phyloP scores from a whole-genome alignment of 2,329 filamentous ascomycete species.

The Aspergillus tanneri region DNA sequence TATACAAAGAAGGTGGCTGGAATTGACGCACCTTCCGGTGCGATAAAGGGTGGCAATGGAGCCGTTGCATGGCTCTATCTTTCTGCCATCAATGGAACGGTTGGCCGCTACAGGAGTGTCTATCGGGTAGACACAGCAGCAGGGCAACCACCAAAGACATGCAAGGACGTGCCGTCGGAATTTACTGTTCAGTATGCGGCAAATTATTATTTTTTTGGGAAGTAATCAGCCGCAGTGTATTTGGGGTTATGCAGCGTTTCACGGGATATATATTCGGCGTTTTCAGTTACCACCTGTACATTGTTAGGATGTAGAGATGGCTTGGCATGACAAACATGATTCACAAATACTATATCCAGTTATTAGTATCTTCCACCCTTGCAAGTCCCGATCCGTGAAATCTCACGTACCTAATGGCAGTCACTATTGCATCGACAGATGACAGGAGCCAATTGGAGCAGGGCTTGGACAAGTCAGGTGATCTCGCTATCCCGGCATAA shows the following conservation, averaged over 20 bases:
- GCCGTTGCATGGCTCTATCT: conserved; percentile 83
- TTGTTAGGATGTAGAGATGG: background rate
- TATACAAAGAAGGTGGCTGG: conserved; percentile 63
- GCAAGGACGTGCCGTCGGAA: conserved; percentile 59
- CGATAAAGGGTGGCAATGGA: conserved; percentile 60
- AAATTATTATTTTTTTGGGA: conserved; percentile 66
- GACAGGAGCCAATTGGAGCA: conserved; percentile 17
- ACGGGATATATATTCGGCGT: conserved; percentile 2
- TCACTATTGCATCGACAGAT: background rate
- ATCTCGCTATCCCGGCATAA: conserved; percentile 21
- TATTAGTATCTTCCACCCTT: no score
- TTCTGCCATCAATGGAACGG: conserved; percentile 52
- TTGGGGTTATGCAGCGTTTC: background rate
- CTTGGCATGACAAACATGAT: background rate
- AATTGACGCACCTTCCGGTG: conserved; percentile 61
- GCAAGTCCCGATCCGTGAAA: background rate
- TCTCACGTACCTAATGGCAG: background rate
- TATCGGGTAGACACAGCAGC: conserved; percentile 84
- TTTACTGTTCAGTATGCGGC: conserved; percentile 81
- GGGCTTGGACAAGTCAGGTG: conserved; percentile 32
- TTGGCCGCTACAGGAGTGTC: conserved; percentile 67
- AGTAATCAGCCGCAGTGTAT: conserved; percentile 15
- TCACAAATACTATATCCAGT: no score
- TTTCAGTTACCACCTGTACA: conserved; percentile 6
- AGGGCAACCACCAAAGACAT: conserved; percentile 71